Evolutionary conservation across 192 early-diverging fungal genomes (phyloP).

Genomic region (Chytriomyces sp.): DNA sequence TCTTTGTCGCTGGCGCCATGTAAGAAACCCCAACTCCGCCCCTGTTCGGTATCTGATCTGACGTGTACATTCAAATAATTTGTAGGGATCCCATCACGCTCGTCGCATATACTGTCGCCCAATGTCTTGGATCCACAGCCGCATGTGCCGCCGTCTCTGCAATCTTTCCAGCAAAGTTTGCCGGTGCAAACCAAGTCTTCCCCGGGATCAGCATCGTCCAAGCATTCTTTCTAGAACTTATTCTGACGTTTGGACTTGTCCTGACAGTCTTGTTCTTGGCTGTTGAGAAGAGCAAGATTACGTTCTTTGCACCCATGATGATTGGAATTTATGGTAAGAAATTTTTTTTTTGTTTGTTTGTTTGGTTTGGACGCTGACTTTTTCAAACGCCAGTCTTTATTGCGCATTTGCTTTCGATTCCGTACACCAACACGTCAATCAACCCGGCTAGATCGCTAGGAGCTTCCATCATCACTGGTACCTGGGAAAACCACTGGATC

Average conservation of each 20-base stretch:
- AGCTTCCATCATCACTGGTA: constrained; percentile 51
- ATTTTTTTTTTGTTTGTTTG: not conserved
- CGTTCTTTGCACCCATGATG: constrained; percentile 45
- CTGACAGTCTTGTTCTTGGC: constrained; percentile 47
- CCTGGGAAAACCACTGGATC: constrained; percentile 62
- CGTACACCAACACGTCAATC: constrained; percentile 57
- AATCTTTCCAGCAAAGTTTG: constrained; percentile 39
- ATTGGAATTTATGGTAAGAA: constrained; percentile 44
- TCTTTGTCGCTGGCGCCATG: constrained; percentile 60
- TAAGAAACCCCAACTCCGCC: not conserved
- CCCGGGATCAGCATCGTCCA: constrained; percentile 22
- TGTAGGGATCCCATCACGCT: constrained; percentile 22
- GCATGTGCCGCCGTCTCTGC: constrained; percentile 45
- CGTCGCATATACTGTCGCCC: constrained; percentile 58
- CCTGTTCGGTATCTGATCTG: not conserved
- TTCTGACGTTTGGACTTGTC: constrained; percentile 52
- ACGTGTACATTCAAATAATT: not conserved
- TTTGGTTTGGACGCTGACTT: not conserved
- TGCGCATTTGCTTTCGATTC: constrained; percentile 46
- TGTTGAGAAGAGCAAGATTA: constrained; percentile 48
- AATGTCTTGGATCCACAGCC: constrained; percentile 62
- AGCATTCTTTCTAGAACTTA: constrained; percentile 48
- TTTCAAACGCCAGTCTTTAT: constrained; percentile 43
- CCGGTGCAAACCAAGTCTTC: constrained; percentile 37
- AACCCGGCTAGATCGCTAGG: constrained; percentile 75